A percentile compares a stretch with the other conserved stretches of the same genome.
Conservation (phyloP, 2,329 filamentous ascomycete species). For the Claviceps purpurea region DNA sequence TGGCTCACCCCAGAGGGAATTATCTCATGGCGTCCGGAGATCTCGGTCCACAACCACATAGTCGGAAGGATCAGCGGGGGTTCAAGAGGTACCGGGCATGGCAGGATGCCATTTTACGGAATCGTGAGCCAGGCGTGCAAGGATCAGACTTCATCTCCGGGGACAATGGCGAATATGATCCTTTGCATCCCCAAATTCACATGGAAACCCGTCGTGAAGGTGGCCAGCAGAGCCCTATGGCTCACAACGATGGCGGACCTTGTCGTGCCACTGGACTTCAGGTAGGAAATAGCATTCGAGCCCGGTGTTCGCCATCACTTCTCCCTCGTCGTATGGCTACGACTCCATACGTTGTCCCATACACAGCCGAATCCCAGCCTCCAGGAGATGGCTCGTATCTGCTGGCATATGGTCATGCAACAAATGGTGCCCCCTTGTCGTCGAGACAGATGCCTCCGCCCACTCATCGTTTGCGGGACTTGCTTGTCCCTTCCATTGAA, state of each 20-base stretch:
- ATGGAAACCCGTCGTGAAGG: constrained; percentile 1
- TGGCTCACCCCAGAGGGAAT: constrained; percentile 9
- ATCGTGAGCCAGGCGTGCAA: constrained; percentile 10
- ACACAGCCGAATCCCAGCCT: background rate
- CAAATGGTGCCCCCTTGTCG: constrained; percentile 9
- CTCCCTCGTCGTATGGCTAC: background rate
- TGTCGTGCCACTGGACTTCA: constrained; percentile 1
- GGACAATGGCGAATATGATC: constrained; percentile 4
- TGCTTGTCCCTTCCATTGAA: constrained; percentile 34
- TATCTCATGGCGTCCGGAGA: constrained; percentile 10
- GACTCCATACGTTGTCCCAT: background rate
- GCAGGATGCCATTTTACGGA: constrained; percentile 24
- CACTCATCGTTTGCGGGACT: constrained; percentile 21
- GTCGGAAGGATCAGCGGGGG: constrained; percentile 27
- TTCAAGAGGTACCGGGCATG: constrained; percentile 35
- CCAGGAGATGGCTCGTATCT: constrained; percentile 15
- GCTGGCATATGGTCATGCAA: constrained; percentile 9
- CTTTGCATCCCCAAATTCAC: constrained; percentile 1
- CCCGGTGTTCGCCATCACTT: constrained; percentile 4
- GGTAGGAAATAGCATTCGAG: constrained; percentile 2
- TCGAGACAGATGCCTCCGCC: constrained; percentile 7
- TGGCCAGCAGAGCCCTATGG: background rate
- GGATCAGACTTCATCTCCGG: constrained; percentile 9
- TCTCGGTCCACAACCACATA: constrained; percentile 6
- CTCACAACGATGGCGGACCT: constrained; percentile 3